Conservation (phyloP, 176 grass and related monocot genomes). For the Bothriochloa decipiens region DNA sequence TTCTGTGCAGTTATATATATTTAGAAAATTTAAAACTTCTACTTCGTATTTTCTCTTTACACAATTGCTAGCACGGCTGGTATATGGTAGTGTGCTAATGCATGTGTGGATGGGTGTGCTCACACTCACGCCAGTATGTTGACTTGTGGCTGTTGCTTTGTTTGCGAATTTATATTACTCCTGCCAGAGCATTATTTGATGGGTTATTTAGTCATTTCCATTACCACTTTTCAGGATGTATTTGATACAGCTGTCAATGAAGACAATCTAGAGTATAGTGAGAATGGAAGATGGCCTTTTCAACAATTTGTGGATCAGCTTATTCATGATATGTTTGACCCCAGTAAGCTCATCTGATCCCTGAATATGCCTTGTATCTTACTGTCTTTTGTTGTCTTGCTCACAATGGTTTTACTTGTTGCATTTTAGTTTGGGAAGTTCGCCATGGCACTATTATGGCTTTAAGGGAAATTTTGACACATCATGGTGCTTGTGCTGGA, state of each 20-base stretch:
- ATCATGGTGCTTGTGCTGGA: slow-evolving; percentile 97
- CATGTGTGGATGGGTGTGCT: neutral
- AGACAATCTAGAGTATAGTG: slow-evolving; percentile 66
- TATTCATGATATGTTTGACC: slow-evolving; percentile 98
- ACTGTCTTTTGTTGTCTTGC: slow-evolving; percentile 27
- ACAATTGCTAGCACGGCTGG: slow-evolving; percentile 1
- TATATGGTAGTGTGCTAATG: slow-evolving; percentile 25
- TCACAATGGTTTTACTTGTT: slow-evolving; percentile 39
- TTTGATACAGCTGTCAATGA: slow-evolving; percentile 66
- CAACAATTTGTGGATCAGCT: slow-evolving; percentile 91
- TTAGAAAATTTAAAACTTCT: neutral
- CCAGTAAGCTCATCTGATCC: slow-evolving; percentile 59
- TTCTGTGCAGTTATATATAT: slow-evolving; percentile 6
- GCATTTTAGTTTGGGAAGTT: slow-evolving; percentile 89
- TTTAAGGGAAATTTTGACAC: slow-evolving; percentile 95
- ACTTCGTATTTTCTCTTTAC: neutral
- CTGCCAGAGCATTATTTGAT: slow-evolving; percentile 7
- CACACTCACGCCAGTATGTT: neutral
- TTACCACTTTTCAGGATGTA: slow-evolving; percentile 64
- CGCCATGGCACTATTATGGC: slow-evolving; percentile 97
- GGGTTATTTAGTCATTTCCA: slow-evolving; percentile 39
- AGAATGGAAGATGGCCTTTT: slow-evolving; percentile 95
- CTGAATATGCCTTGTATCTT: slow-evolving; percentile 24
- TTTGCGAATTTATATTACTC: slow-evolving; percentile 40
- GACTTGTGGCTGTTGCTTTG: slow-evolving; percentile 11